Percentiles rank a stretch among this genome's conserved stretches.
These are phyloP conservation scores for Artemisia princeps DNA, from an alignment of 140 eudicot genomes.

Conservation along the genomic window DNA sequence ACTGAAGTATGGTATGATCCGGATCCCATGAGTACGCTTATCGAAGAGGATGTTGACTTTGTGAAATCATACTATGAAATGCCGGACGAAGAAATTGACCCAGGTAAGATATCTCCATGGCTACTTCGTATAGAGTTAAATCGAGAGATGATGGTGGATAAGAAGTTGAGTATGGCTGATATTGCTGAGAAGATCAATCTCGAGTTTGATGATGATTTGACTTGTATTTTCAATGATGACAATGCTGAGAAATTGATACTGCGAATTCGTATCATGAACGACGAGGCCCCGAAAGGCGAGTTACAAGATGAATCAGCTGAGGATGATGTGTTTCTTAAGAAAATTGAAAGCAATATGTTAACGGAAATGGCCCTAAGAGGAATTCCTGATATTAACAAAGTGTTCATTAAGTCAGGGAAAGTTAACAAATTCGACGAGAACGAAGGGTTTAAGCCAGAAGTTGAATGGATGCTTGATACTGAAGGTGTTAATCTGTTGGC, in stretches of 20 bases:
- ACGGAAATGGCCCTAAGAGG: constrained; percentile 92
- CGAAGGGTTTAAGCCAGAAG: constrained; percentile 69
- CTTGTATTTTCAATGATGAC: constrained; percentile 85
- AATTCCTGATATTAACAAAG: constrained; percentile 86
- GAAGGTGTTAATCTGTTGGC: constrained; percentile 93
- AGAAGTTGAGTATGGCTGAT: constrained; percentile 92
- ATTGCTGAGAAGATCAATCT: constrained; percentile 85
- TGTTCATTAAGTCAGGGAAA: constrained; percentile 71
- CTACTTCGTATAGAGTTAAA: constrained; percentile 77
- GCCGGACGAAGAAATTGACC: constrained; percentile 92
- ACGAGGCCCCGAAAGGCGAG: constrained; percentile 88
- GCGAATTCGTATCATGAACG: constrained; percentile 87
- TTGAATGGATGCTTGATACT: constrained; percentile 93
- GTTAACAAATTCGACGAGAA: constrained; percentile 63
- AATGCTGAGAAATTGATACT: constrained; percentile 86
- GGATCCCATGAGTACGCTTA: constrained; percentile 84
- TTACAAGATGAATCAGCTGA: constrained; percentile 78
- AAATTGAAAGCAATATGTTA: constrained; percentile 82
- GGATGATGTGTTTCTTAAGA: constrained; percentile 92
- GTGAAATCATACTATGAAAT: constrained; percentile 84
- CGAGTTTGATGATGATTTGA: constrained; percentile 78
- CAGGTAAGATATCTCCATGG: constrained; percentile 94
- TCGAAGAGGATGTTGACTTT: constrained; percentile 88
- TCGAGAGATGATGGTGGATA: constrained; percentile 97
- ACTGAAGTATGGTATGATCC: constrained; percentile 99